phyloP scores from a whole-genome alignment of 1,139 yeast genomes.

The Barnettozyma hawaiiensis region DNA sequence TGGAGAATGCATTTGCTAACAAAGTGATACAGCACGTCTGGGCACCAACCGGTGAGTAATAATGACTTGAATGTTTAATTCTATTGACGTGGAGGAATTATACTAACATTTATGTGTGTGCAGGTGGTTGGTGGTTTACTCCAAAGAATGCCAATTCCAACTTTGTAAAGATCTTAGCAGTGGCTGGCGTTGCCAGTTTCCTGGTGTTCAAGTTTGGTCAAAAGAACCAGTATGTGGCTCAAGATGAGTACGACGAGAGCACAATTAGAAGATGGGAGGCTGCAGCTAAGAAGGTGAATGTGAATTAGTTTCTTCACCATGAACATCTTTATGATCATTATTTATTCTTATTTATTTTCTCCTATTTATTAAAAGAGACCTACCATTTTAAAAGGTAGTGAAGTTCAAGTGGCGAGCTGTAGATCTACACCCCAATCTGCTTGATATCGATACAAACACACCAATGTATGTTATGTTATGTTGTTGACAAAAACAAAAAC shows the following conservation, averaged over 20 bases:
- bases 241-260: constrained; percentile 16
- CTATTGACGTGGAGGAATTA: too few species aligned
- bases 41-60: constrained; percentile 24
- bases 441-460: too few species aligned
- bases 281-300: constrained; percentile 17
- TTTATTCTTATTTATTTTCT: constrained; percentile 8
- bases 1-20: background rate
- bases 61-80: background rate
- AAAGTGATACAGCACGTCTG: constrained; percentile 19
- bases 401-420: too few species aligned
- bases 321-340: background rate
- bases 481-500: too few species aligned
- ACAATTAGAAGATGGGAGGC: constrained; percentile 22
- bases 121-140: constrained; percentile 26
- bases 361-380: constrained; percentile 9
- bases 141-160: constrained; percentile 23
- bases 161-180: constrained; percentile 13
- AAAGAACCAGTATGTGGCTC: constrained; percentile 16
- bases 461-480: too few species aligned
- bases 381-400: background rate
- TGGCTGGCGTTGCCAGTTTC: constrained; percentile 15
- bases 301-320: background rate
- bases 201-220: constrained; percentile 16
- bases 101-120: constrained; percentile 18
- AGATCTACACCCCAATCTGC: too few species aligned